A percentile compares a stretch with the other conserved stretches of the same genome.
Conservation (phyloP, 495 filamentous ascomycete species). For the Aspergillus diversus region DNA sequence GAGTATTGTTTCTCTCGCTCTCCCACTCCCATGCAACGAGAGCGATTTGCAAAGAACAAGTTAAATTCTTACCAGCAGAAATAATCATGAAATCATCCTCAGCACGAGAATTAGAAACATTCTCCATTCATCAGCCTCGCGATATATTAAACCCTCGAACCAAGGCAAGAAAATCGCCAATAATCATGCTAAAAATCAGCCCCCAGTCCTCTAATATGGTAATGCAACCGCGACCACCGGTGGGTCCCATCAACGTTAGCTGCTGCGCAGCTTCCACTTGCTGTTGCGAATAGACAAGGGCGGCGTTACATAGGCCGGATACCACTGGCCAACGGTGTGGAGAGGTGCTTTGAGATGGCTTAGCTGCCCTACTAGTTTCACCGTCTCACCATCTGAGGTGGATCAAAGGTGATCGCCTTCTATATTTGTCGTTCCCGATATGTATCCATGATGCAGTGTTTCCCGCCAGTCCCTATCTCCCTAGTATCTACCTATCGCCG, state of each 20-base stretch:
- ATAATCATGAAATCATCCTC: not conserved
- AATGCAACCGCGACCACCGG: slow-evolving; percentile 4
- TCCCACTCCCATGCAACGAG: no score
- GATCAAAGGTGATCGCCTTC: slow-evolving; percentile 23
- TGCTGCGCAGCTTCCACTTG: slow-evolving; percentile 11
- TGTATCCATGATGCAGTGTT: not conserved
- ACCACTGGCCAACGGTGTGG: slow-evolving; percentile 21
- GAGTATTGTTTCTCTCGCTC: slow-evolving; percentile 3
- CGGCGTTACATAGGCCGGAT: slow-evolving; percentile 25
- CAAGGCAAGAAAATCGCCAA: not conserved
- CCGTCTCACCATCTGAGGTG: slow-evolving; percentile 19
- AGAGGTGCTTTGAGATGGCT: not conserved
- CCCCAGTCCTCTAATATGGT: not conserved
- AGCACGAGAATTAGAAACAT: slow-evolving; percentile 5
- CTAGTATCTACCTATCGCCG: not conserved
- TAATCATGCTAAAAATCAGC: not conserved
- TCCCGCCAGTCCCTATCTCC: not conserved
- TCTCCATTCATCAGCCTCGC: slow-evolving; percentile 1
- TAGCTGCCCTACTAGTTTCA: slow-evolving; percentile 18
- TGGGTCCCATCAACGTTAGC: slow-evolving; percentile 5
- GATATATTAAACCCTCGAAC: slow-evolving; percentile 4
- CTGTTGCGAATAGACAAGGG: slow-evolving; percentile 30
- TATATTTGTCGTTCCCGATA: slow-evolving; percentile 22
- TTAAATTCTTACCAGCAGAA: no score
- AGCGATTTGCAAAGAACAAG: no score